Conservation (phyloP, 352 stramenopile species). For the Globisporangium cederbergense region DNA sequence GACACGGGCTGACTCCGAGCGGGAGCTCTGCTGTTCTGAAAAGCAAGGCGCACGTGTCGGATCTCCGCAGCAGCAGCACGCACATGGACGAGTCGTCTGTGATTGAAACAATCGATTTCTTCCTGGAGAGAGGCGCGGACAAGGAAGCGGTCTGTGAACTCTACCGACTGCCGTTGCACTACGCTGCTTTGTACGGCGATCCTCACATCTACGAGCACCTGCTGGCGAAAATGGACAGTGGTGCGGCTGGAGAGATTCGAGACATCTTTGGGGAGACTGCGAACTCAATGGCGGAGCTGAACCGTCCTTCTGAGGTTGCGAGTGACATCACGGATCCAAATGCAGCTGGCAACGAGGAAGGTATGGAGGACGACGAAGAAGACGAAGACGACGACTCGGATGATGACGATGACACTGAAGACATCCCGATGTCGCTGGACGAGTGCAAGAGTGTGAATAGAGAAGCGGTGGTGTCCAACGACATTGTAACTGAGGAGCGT, state of each 20-base stretch:
- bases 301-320: constrained; percentile 23
- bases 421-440: constrained; percentile 50
- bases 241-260: constrained; percentile 38
- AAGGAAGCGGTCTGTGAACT: constrained; percentile 57
- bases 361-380: constrained; percentile 2
- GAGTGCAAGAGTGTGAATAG: constrained; percentile 27
- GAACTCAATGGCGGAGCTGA: constrained; percentile 39
- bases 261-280: constrained; percentile 74
- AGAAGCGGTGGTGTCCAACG: constrained; percentile 29
- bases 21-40: constrained; percentile 25
- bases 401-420: constrained; percentile 28
- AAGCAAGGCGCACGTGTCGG: constrained; percentile 27
- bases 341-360: constrained; percentile 3
- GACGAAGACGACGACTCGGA: constrained; percentile 1
- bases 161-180: constrained; percentile 75
- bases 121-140: constrained; percentile 63
- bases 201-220: constrained; percentile 55
- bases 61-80: constrained; percentile 41
- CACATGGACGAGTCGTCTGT: constrained; percentile 52
- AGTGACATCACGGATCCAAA: constrained; percentile 20
- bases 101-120: constrained; percentile 66
- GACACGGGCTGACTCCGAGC: constrained; percentile 30
- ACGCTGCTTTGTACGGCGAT: constrained; percentile 65
- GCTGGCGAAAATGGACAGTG: constrained; percentile 39
- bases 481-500: constrained; percentile 52